These are phyloP conservation scores for Macadamia tetraphylla DNA, from an alignment of 164 flowering plant genomes.

Conservation along the genomic window DNA sequence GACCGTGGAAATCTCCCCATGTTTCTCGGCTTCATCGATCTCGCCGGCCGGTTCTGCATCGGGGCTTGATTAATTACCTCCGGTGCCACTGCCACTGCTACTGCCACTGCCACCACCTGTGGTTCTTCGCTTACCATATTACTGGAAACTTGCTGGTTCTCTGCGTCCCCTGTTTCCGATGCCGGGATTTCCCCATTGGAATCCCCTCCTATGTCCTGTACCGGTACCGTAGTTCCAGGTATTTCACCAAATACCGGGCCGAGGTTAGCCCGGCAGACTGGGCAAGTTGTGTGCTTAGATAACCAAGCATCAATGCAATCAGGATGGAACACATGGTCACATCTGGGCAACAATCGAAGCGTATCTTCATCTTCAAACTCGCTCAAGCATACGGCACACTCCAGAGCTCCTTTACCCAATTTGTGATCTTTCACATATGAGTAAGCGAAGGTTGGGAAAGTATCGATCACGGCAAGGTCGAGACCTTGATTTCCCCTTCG, in stretches of 20 bases:
- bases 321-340: conserved; percentile 52
- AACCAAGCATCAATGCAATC: conserved; percentile 55
- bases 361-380: conserved; percentile 51
- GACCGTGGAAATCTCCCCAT: conserved; percentile 41
- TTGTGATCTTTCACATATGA: conserved; percentile 42
- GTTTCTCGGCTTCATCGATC: conserved; percentile 15
- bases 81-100: neutral
- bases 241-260: conserved; percentile 7
- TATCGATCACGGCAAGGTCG: conserved; percentile 28
- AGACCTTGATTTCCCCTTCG: conserved; percentile 31
- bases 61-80: conserved; percentile 1
- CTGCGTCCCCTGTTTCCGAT: conserved; percentile 1
- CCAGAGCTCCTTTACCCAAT: conserved; percentile 38
- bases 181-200: conserved; percentile 7
- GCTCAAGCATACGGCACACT: conserved; percentile 57
- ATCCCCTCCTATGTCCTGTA: neutral
- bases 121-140: conserved; percentile 5
- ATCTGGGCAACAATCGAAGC: conserved; percentile 49
- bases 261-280: conserved; percentile 52
- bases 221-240: neutral
- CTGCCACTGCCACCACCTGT: neutral
- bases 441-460: conserved; percentile 48
- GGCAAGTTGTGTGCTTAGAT: conserved; percentile 46
- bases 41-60: conserved; percentile 35
- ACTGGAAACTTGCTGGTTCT: neutral